phyloP scores from a whole-genome alignment of 768 basidiomycete genomes.

The Serendipita vermifera region DNA sequence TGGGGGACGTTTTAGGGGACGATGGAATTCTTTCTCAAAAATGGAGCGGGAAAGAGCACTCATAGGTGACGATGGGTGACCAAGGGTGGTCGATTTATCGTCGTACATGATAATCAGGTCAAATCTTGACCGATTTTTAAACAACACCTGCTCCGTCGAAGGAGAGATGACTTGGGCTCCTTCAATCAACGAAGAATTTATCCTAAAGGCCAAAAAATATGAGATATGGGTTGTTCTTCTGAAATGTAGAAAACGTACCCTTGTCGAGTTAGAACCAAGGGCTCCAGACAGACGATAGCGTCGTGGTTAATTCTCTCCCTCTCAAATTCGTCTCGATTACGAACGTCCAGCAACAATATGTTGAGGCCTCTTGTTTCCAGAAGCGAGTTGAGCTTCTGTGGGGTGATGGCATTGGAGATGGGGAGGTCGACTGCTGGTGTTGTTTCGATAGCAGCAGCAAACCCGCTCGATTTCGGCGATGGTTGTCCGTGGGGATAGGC shows the following conservation, averaged over 20 bases:
- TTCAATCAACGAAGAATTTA: conserved; percentile 56
- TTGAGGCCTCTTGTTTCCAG: conserved; percentile 36
- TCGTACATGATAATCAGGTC: conserved; percentile 86
- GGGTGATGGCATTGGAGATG: conserved; percentile 43
- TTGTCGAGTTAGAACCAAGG: conserved; percentile 52
- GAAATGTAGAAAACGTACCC: conserved; percentile 37
- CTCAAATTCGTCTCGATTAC: conserved; percentile 67
- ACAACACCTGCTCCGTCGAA: conserved; percentile 54
- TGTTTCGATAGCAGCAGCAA: conserved; percentile 23
- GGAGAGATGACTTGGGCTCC: conserved; percentile 61
- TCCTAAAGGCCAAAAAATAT: conserved; percentile 28
- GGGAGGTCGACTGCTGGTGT: conserved; percentile 37
- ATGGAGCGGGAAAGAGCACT: conserved; percentile 53
- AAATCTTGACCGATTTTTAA: conserved; percentile 73
- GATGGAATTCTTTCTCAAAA: conserved; percentile 58
- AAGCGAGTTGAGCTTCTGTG: conserved; percentile 48
- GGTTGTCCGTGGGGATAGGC: conserved; percentile 21
- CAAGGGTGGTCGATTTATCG: conserved; percentile 40
- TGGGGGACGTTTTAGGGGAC: conserved; percentile 59
- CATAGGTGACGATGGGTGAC: conserved; percentile 38
- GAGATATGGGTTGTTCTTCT: background rate
- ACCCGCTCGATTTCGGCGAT: conserved; percentile 15
- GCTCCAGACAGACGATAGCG: conserved; percentile 75
- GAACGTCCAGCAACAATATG: conserved; percentile 69
- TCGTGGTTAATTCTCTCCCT: conserved; percentile 51